phyloP scores from a whole-genome alignment of 179 eudicot genomes.

The Carnegiea gigantea region DNA sequence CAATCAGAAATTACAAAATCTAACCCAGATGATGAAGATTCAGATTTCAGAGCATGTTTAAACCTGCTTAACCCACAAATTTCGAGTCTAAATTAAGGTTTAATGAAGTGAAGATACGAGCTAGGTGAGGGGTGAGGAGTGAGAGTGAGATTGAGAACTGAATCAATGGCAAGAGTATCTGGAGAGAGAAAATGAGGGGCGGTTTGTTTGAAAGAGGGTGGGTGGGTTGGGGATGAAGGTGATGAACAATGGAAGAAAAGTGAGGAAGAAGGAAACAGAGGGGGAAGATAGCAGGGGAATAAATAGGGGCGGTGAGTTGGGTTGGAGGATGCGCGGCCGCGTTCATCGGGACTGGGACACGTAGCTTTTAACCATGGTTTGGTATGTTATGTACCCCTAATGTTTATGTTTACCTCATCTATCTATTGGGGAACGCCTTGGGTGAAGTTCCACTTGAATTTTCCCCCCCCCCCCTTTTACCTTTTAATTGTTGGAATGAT shows the following conservation, averaged over 20 bases:
- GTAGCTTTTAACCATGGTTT: slow-evolving; percentile 13
- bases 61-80: neutral
- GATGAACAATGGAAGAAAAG: neutral
- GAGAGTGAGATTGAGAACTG: neutral
- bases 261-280: neutral
- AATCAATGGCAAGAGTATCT: neutral
- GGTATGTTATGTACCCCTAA: too few species aligned
- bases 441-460: too few species aligned
- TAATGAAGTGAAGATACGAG: neutral
- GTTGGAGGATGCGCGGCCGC: slow-evolving; percentile 20
- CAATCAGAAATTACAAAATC: neutral
- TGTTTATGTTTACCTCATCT: too few species aligned
- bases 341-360: slow-evolving; percentile 33
- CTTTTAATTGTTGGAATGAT: too few species aligned
- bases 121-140: neutral
- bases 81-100: neutral
- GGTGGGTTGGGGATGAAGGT: neutral
- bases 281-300: slow-evolving; percentile 12
- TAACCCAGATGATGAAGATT: neutral
- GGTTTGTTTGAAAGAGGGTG: too few species aligned
- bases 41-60: neutral
- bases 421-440: too few species aligned
- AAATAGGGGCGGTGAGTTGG: slow-evolving; percentile 21
- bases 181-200: neutral
- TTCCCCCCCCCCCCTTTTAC: too few species aligned